Evolutionary conservation across 768 basidiomycete genomes (phyloP).

Genomic region (Tephrocybe sp.): DNA sequence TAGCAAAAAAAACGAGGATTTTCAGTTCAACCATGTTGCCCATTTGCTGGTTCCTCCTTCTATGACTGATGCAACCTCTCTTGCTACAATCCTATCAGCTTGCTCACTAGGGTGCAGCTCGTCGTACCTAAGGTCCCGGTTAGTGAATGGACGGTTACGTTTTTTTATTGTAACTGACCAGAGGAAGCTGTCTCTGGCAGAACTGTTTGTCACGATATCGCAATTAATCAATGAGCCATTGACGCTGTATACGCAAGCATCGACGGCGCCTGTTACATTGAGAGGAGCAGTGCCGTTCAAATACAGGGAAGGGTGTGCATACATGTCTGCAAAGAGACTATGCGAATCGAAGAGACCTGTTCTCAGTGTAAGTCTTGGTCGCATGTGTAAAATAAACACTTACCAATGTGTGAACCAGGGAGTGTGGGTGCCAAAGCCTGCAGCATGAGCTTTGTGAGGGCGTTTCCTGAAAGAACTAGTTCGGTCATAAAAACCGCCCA

Average conservation of each 20-base stretch:
- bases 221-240: constrained; percentile 17
- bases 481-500: constrained; percentile 60
- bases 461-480: constrained; percentile 50
- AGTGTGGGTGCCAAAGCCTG: constrained; percentile 45
- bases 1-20: no score
- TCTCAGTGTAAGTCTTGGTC: not conserved
- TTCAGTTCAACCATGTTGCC: constrained; percentile 39
- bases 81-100: constrained; percentile 39
- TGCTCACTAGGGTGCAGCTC: constrained; percentile 30
- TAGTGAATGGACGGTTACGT: not conserved
- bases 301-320: constrained; percentile 47
- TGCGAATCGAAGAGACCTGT: constrained; percentile 64
- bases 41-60: constrained; percentile 33
- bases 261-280: constrained; percentile 57
- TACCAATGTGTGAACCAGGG: constrained; percentile 59
- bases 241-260: no score
- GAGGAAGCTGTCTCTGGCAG: constrained; percentile 43
- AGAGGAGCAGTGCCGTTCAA: constrained; percentile 64
- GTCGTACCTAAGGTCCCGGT: constrained; percentile 28
- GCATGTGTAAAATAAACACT: not conserved
- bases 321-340: constrained; percentile 60
- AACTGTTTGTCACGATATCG: constrained; percentile 22
- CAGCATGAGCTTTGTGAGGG: constrained; percentile 50
- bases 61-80: constrained; percentile 38
- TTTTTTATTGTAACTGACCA: constrained; percentile 32